Percentiles rank a stretch among this genome's conserved stretches.
phyloP scores from a whole-genome alignment of 164 flowering plant species.

The Macadamia tetraphylla region DNA sequence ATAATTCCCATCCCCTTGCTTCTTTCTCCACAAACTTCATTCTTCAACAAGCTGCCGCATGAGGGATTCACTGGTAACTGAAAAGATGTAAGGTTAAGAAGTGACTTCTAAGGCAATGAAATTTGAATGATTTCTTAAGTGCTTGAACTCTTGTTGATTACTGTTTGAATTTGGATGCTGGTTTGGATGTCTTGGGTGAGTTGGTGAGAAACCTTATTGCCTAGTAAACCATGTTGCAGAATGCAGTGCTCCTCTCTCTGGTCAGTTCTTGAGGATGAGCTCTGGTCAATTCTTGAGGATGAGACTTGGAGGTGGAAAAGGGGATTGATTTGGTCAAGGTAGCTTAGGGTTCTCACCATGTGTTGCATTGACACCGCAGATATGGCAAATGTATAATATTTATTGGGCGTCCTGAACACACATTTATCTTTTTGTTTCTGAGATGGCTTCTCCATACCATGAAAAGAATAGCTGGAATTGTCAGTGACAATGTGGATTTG shows the following conservation, averaged over 20 bases:
- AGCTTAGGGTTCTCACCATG: constrained; percentile 44
- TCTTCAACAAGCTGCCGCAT: constrained; percentile 68
- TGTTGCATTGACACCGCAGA: constrained; percentile 23
- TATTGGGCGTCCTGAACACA: constrained; percentile 18
- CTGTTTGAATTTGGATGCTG: constrained; percentile 70
- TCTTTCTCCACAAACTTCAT: constrained; percentile 53
- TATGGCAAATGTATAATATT: constrained; percentile 8
- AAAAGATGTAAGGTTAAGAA: constrained; percentile 77
- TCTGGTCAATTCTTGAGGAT: constrained; percentile 33
- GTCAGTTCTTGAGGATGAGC: constrained; percentile 45
- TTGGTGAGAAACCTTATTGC: constrained; percentile 76
- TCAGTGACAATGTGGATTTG: constrained; percentile 15
- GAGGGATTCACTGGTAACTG: constrained; percentile 54
- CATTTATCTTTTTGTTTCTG: constrained; percentile 6
- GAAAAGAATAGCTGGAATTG: neutral
- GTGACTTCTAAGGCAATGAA: constrained; percentile 88
- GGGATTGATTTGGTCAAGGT: constrained; percentile 48
- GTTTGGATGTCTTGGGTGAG: constrained; percentile 77
- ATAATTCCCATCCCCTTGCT: constrained; percentile 44
- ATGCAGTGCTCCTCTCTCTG: constrained; percentile 52
- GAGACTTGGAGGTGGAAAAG: constrained; percentile 38
- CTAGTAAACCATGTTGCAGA: constrained; percentile 83
- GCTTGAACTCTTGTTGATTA: constrained; percentile 71
- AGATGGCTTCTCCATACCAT: constrained; percentile 4
- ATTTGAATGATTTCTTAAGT: constrained; percentile 83